Evolutionary conservation across 495 filamentous ascomycete species (phyloP).

Genomic region (Talaromyces liani): DNA sequence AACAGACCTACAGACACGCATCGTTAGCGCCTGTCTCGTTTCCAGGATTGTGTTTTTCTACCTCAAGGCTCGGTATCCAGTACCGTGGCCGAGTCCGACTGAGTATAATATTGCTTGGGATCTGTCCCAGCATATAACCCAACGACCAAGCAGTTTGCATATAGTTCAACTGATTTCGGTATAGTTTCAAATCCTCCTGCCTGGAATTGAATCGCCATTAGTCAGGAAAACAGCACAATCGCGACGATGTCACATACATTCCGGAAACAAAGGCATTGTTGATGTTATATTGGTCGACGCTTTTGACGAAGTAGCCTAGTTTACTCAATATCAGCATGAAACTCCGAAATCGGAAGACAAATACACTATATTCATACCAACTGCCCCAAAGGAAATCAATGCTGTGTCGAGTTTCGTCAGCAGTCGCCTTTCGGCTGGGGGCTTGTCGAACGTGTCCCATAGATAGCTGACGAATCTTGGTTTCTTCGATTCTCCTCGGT

Average conservation of each 20-base stretch:
- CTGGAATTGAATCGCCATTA: conserved; percentile 19
- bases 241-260: conserved; percentile 21
- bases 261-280: conserved; percentile 48
- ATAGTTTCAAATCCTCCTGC: conserved; percentile 55
- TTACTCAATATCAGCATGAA: background rate
- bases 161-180: conserved; percentile 45
- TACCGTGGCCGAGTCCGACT: conserved; percentile 48
- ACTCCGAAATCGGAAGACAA: background rate
- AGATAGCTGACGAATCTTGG: conserved; percentile 37
- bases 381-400: conserved; percentile 45
- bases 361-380: conserved; percentile 23
- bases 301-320: conserved; percentile 50
- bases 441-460: conserved; percentile 57
- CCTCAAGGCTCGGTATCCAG: conserved; percentile 48
- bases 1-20: conserved; percentile 38
- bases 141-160: conserved; percentile 53
- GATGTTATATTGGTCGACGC: conserved; percentile 51
- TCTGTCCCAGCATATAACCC: conserved; percentile 56
- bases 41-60: too few species aligned
- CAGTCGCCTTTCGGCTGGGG: conserved; percentile 50
- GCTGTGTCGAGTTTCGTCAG: conserved; percentile 53
- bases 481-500: conserved; percentile 22
- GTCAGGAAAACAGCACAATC: background rate
- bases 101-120: conserved; percentile 54
- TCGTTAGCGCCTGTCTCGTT: too few species aligned